Base-by-base conservation (phyloP, 225 moss, liverwort and hornwort species). In the Marchantia polymorpha region DNA sequence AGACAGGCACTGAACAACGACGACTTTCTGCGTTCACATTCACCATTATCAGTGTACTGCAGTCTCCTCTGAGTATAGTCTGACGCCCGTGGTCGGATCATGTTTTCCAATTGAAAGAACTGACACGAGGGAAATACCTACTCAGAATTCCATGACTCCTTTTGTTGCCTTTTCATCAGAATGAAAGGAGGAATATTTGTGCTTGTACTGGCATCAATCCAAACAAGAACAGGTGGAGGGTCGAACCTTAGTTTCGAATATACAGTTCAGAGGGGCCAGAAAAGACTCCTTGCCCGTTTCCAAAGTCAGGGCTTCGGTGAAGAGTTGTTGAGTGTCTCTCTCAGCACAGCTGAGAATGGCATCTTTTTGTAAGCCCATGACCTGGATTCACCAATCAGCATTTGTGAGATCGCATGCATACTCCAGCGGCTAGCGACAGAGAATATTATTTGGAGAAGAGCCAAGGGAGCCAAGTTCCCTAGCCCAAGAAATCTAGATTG, bases 281-380 rank as follows among this genome's bases (percentile, higher is more conserved):
- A 88, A 82, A 16, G 88, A 85, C 69, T 84, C 85, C 39, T 82
- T 78, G 65, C 85, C 77, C 25, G 81, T 85, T 73, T 88, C 88
- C 25, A 88, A 27, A 61, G 71, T 79, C 10, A 88, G 81, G 0
- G 88, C 85, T 74, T 83, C 83, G 46, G 54, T 82, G 6, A 88
- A 80, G 6, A 88, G 77, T 55, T 88, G 83, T 56, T 82, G 81
- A 12, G 72, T 65, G 47, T 82, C 85, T 80, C 85, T 83, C 60
- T 83, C 71, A 73, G 85, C 88, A 70, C 83, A 85, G 67, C 82
- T 80, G 27, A 86, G 53, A 10, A 83, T 69, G 39, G 88, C 85
- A 74, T 88, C 82, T 70, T 86, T 84, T 54, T 85, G 81, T 69
- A 88, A 78, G 26, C 88, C 88, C 85, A 86, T 88, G 23, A 86